Evolutionary conservation across 169 alveolate species (phyloP), one percentile per base, ranked within the genome.

Genomic region (Plasmodium coatneyi): DNA sequence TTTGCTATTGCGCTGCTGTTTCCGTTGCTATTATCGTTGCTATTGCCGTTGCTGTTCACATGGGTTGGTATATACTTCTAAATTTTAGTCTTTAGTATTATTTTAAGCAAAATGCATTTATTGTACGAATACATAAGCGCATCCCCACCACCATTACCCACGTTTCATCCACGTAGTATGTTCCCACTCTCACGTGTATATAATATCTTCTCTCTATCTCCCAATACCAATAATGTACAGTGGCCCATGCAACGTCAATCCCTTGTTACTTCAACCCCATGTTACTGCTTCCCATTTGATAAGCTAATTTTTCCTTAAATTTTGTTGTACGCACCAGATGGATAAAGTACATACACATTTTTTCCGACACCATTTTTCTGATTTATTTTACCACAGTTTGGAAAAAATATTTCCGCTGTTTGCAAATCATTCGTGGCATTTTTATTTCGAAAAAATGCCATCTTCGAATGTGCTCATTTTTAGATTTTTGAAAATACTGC

Each of bases 111-210:
- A 60, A 66, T 83, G 71, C 32, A 60, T 66, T 28, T 83, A 80
- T 83, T 83, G 52, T 49, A 82, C 74, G 72, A 82, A 82, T 82
- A 70, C 81, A 83, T 83, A 83, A 52, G 28, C 12, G 54, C 76
- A 66, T 66, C 22, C 7, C 60, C 25, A 12, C 6, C 19, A 12
- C 7, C 19, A 19, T 12, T 19, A 66, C n/a, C 76, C 76, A n/a
- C 25, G 74, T 66, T 66, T 66, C 76, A 25, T 66, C 0, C 36
- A 66, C 36, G 34, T 25, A 66, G 34, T 66, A 2, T 25, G 6
- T 41, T 66, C n/a, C n/a, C 76, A 12, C 76, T 3, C 30, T 66
- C 76, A 66, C 76, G 41, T 66, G 34, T 49, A 49, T 49, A 16
- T 66, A 25, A 66, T 22, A 25, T 19, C 16, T 66, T 25, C 76